phyloP scores from a whole-genome alignment of 2,329 filamentous ascomycete species.

The Hirsutella minnesotensis region DNA sequence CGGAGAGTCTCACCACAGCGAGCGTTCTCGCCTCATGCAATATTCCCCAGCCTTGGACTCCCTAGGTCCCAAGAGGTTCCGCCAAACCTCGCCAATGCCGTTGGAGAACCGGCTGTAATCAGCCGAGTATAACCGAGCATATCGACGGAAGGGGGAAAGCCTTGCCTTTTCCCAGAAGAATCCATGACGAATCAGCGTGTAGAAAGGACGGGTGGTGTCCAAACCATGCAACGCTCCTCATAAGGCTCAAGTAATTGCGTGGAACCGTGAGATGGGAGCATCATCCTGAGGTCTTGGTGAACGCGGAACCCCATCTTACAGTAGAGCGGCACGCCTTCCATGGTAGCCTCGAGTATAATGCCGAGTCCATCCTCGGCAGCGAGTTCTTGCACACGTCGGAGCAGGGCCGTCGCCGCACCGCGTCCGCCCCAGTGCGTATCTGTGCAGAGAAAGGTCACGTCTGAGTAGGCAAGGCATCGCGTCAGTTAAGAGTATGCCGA shows the following conservation, averaged over 20 bases:
- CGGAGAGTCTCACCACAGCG: background rate
- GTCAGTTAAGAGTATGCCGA: background rate
- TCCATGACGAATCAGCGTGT: no score
- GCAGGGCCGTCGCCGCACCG: conserved; percentile 22
- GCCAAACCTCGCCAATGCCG: background rate
- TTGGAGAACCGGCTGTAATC: background rate
- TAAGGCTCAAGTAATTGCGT: conserved; percentile 19
- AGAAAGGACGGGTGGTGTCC: conserved; percentile 7
- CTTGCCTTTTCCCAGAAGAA: no score
- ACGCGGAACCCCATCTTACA: conserved; percentile 22
- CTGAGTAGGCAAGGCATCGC: conserved; percentile 3
- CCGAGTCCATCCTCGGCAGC: conserved; percentile 19
- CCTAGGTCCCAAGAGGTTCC: background rate
- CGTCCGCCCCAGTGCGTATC: conserved; percentile 20
- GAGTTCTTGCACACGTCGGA: conserved; percentile 18
- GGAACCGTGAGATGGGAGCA: conserved; percentile 17
- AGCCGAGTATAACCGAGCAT: background rate
- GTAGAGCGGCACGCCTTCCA: conserved; percentile 25
- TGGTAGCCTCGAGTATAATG: conserved; percentile 26
- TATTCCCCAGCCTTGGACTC: background rate
- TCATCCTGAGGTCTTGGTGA: conserved; percentile 20
- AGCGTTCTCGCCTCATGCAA: background rate
- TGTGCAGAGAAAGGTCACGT: conserved; percentile 27
- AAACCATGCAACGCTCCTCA: conserved; percentile 22
- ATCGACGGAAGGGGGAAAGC: background rate